These are phyloP conservation scores for Acaromyces ingoldii DNA, from an alignment of 1,284 basidiomycete genomes.

Conservation along the genomic window DNA sequence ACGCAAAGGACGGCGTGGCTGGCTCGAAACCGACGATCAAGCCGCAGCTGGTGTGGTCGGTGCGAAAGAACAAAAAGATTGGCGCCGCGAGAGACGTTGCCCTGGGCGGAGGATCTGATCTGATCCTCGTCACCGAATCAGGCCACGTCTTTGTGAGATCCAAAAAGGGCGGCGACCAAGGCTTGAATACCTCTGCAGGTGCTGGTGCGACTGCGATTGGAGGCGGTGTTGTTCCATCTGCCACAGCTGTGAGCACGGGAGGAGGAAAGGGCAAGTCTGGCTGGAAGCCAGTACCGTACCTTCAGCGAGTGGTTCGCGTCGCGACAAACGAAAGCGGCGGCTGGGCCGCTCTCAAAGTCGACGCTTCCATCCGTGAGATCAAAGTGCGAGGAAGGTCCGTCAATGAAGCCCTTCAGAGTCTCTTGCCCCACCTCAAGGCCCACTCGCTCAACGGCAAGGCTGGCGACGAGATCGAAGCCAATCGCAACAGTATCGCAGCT, in stretches of 20 bases:
- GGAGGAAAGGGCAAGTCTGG: slow-evolving; percentile 9
- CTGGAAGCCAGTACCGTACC: slow-evolving; percentile 59
- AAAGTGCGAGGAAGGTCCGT: slow-evolving; percentile 61
- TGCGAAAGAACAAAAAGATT: slow-evolving; percentile 78
- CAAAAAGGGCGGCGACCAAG: slow-evolving; percentile 20
- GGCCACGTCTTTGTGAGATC: slow-evolving; percentile 78
- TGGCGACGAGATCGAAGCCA: slow-evolving; percentile 14
- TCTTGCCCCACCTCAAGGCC: slow-evolving; percentile 41
- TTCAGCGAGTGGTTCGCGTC: slow-evolving; percentile 80
- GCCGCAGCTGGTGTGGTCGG: slow-evolving; percentile 85
- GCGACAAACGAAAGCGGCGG: slow-evolving; percentile 82
- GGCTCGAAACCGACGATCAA: slow-evolving; percentile 42
- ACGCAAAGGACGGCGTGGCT: slow-evolving; percentile 15
- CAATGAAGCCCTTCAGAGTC: slow-evolving; percentile 62
- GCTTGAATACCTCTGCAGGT: not conserved
- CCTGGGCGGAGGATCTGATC: slow-evolving; percentile 76
- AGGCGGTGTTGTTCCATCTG: slow-evolving; percentile 14
- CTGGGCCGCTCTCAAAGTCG: slow-evolving; percentile 76
- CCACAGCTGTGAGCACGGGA: not conserved
- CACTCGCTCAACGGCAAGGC: slow-evolving; percentile 10
- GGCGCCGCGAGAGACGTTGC: slow-evolving; percentile 78
- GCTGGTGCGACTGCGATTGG: slow-evolving; percentile 8
- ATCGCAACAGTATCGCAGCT: slow-evolving; percentile 27
- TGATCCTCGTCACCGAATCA: slow-evolving; percentile 87
- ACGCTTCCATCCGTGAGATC: slow-evolving; percentile 64